Evolutionary conservation across 106 monocot genomes (phyloP).

Genomic region (Acanthochlamys bracteata): DNA sequence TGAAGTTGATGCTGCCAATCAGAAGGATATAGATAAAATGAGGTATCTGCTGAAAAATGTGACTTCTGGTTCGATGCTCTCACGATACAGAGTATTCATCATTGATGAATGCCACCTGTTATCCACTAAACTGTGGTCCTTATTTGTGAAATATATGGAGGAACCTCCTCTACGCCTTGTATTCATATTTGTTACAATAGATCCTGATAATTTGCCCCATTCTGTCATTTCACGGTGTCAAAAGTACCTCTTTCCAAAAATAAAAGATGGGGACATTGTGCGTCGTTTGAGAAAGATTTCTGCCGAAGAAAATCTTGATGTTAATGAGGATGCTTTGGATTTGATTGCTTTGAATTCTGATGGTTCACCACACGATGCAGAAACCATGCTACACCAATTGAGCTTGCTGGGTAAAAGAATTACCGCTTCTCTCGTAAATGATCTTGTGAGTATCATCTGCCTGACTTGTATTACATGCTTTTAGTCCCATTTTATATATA

Average conservation of each 20-base stretch:
- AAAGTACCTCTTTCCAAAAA: constrained; percentile 57
- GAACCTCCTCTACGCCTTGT: constrained; percentile 45
- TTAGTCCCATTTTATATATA: no score
- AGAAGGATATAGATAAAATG: constrained; percentile 33
- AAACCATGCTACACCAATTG: constrained; percentile 56
- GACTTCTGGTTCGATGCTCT: constrained; percentile 7
- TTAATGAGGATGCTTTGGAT: constrained; percentile 49
- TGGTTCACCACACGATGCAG: constrained; percentile 74
- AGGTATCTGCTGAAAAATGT: constrained; percentile 37
- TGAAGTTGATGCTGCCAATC: constrained; percentile 45
- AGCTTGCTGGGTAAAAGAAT: constrained; percentile 56
- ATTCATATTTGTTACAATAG: constrained; percentile 57
- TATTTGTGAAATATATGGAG: constrained; percentile 47
- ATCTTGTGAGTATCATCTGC: constrained; percentile 37
- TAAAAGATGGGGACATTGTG: constrained; percentile 61
- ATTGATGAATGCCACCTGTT: constrained; percentile 69
- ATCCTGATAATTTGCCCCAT: constrained; percentile 44
- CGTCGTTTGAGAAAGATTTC: constrained; percentile 36
- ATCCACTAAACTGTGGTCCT: constrained; percentile 45
- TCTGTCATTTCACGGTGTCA: constrained; percentile 51
- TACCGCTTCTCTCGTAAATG: constrained; percentile 52
- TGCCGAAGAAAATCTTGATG: constrained; percentile 47
- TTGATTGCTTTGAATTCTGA: constrained; percentile 60
- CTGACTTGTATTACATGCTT: background rate
- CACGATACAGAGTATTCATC: constrained; percentile 37